Evolutionary conservation across 2,329 filamentous ascomycete genomes (phyloP).

Genomic region (Tetracladium maxilliforme): DNA sequence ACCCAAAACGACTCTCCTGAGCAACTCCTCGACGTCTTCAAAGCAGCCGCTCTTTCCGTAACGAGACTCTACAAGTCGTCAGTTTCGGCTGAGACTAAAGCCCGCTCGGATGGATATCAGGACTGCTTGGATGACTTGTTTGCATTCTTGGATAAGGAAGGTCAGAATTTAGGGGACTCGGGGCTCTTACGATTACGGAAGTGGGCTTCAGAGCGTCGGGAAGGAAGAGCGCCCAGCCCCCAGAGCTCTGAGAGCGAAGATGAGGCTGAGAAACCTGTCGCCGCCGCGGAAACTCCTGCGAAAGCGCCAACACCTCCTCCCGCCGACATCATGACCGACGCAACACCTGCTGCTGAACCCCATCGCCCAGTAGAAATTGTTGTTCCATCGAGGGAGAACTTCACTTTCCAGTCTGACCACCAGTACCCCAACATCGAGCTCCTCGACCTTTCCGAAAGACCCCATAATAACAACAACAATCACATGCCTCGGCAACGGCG

Average conservation of each 20-base stretch:
- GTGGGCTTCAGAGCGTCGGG: constrained; percentile 56
- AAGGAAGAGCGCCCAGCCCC: constrained; percentile 40
- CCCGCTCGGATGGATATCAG: constrained; percentile 74
- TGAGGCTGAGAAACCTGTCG: constrained; percentile 32
- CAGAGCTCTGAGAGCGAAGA: constrained; percentile 53
- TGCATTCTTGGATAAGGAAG: constrained; percentile 69
- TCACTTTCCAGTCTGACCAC: constrained; percentile 55
- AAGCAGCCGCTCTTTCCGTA: constrained; percentile 79
- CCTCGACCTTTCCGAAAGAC: constrained; percentile 38
- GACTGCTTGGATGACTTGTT: constrained; percentile 86
- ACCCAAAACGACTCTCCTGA: constrained; percentile 33
- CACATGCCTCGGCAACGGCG: constrained; percentile 8
- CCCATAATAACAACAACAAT: constrained; percentile 11
- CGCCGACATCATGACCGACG: constrained; percentile 7
- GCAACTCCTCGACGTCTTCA: constrained; percentile 76
- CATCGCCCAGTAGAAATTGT: constrained; percentile 13
- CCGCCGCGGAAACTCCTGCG: constrained; percentile 19
- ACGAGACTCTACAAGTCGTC: constrained; percentile 95
- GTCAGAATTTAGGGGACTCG: constrained; percentile 63
- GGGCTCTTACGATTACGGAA: constrained; percentile 51
- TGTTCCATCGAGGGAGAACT: constrained; percentile 42
- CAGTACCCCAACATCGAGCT: constrained; percentile 42
- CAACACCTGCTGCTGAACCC: constrained; percentile 5
- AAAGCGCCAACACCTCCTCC: constrained; percentile 18
- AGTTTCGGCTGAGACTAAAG: constrained; percentile 59